These are phyloP conservation scores for Bimuria novae-zelandiae DNA, from an alignment of 2,329 filamentous ascomycete species.

Conservation along the genomic window DNA sequence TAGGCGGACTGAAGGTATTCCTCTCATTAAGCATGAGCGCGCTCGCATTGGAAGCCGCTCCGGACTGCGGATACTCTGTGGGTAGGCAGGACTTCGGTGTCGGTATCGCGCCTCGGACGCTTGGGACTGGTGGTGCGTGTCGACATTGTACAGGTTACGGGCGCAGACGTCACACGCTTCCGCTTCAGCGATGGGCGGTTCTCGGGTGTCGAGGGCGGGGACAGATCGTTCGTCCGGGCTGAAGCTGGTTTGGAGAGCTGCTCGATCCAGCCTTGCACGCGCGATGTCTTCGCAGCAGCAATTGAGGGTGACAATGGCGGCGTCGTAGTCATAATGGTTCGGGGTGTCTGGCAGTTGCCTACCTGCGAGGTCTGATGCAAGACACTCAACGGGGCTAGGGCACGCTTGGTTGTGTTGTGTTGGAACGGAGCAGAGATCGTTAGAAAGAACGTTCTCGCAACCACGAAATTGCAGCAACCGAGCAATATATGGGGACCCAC, in stretches of 20 bases:
- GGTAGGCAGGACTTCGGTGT: slow-evolving; percentile 14
- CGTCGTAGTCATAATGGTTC: slow-evolving; percentile 20
- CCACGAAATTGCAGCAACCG: too few relatives aligned
- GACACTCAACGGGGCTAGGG: too few relatives aligned
- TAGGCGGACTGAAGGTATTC: slow-evolving; percentile 17
- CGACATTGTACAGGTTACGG: slow-evolving; percentile 16
- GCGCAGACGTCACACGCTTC: slow-evolving; percentile 13
- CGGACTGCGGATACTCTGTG: slow-evolving; percentile 16
- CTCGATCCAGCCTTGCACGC: slow-evolving; percentile 18
- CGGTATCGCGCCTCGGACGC: slow-evolving; percentile 15
- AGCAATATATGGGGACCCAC: too few relatives aligned
- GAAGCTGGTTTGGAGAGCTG: slow-evolving; percentile 13
- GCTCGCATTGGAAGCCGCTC: slow-evolving; percentile 12
- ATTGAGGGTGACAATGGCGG: slow-evolving; percentile 20
- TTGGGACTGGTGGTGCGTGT: slow-evolving; percentile 12
- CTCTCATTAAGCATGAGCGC: slow-evolving; percentile 16
- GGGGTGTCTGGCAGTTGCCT: slow-evolving; percentile 9
- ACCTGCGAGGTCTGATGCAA: too few relatives aligned
- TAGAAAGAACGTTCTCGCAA: too few relatives aligned
- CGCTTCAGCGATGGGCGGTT: slow-evolving; percentile 17
- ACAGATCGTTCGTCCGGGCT: slow-evolving; percentile 13
- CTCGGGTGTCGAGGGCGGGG: slow-evolving; percentile 16
- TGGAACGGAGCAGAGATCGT: too few relatives aligned
- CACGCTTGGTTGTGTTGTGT: too few relatives aligned
- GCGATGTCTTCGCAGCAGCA: slow-evolving; percentile 18